These are phyloP conservation scores for Sporothrix curviconia DNA, from an alignment of 2,329 filamentous ascomycete species.

Conservation along the genomic window DNA sequence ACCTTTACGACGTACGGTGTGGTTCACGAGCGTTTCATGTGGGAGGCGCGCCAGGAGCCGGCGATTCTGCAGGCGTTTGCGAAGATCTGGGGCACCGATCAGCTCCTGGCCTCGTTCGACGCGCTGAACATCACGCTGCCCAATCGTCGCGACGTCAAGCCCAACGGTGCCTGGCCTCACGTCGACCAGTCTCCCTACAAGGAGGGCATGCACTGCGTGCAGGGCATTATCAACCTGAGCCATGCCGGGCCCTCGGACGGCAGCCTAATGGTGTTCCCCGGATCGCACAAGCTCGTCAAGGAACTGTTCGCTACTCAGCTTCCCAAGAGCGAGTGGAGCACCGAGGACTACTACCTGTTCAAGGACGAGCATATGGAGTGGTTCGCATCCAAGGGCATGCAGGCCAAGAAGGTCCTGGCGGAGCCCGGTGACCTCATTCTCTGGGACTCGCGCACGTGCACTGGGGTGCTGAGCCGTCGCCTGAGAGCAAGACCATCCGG, in stretches of 20 bases:
- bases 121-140: conserved; percentile 24
- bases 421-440: conserved; percentile 31
- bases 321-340: conserved; percentile 21
- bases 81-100: conserved; percentile 30
- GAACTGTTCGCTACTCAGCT: conserved; percentile 17
- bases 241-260: conserved; percentile 8
- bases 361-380: not conserved
- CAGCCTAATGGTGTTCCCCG: not conserved
- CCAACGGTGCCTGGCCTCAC: not conserved
- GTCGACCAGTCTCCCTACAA: conserved; percentile 8
- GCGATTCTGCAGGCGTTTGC: conserved; percentile 32
- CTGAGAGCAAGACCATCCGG: conserved; percentile 19
- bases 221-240: conserved; percentile 15
- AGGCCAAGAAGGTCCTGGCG: conserved; percentile 25
- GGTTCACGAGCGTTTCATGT: conserved; percentile 34
- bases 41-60: conserved; percentile 32
- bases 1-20: conserved; percentile 26
- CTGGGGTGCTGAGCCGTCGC: conserved; percentile 28
- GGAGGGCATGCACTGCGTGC: conserved; percentile 5
- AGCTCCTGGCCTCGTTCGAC: conserved; percentile 32
- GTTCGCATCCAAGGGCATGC: conserved; percentile 5
- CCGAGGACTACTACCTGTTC: not conserved
- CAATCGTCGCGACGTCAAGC: not conserved
- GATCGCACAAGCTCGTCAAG: conserved; percentile 9
- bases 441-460: conserved; percentile 32